Base-by-base conservation (phyloP, 345 rosid species). In the Gossypium bickii region DNA sequence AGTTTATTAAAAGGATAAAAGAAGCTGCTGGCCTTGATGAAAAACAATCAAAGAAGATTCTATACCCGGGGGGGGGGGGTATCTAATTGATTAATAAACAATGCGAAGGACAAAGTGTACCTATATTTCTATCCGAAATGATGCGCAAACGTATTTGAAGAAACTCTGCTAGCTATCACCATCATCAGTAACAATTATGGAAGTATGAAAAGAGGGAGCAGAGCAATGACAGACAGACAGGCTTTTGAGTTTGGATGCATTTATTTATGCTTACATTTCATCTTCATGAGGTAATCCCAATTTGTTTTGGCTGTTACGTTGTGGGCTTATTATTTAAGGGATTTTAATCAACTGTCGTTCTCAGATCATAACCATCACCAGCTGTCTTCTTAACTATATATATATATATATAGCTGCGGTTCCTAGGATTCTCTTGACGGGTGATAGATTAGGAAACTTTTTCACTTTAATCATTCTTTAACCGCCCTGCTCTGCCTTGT, bases 131-230 rank as follows among this genome's bases (percentile, higher is more conserved):
- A 52, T 52, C 57, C 6, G 51, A 8, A 27, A 43, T 29, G 25
- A 41, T n/a, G 25, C 41, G 72, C 55, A 48, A 48, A 48, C 52
- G 15, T 48, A 9, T 55, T 43, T 55, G 63, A 18, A 55, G 51
- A 77, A 55, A 71, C 74, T 45, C 62, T 61, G 71, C 79, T 55
- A 78, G 76, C 86, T 34, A 34, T 34, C 41, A 34, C 41, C 7
- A 67, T 66, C 72, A 81, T 76, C 84, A 72, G 75, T 68, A 59
- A 71, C 76, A 83, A 73, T 76, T 77, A 78, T 60, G 52, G 71
- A 10, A 47, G 51, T 11, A 29, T 29, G 38, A 29, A 29, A 29
- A 29, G 38, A 29, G 38, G 6, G 38, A 4, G 38, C 38, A 29
- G 38, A 47, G 73, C 29, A 48, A 12, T 47, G 81, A 44, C 81